Conservation (phyloP, 176 grass and related monocot genomes). For the Lolium perenne region DNA sequence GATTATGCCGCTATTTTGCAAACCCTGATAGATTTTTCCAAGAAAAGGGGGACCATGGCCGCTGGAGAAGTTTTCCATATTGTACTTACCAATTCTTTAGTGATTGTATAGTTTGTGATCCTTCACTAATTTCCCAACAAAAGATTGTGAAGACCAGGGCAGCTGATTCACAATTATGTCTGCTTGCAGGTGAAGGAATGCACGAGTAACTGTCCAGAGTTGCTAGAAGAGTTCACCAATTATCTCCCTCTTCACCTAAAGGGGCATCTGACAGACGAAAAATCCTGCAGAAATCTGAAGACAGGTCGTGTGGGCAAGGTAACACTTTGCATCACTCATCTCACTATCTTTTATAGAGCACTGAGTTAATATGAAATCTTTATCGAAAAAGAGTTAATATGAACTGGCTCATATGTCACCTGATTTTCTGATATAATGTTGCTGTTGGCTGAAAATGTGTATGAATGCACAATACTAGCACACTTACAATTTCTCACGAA, state of each 20-base stretch:
- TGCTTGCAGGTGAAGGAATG: constrained; percentile 25
- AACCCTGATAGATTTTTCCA: not conserved
- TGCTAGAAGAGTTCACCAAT: constrained; percentile 32
- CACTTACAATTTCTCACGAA: not conserved
- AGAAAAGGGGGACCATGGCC: not conserved
- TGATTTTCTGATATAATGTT: not conserved
- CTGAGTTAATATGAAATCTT: not conserved
- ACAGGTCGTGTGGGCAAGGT: not conserved
- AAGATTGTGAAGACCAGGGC: not conserved
- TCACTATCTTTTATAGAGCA: not conserved
- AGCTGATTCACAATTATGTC: constrained; percentile 5
- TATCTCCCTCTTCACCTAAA: constrained; percentile 7
- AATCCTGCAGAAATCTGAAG: not conserved
- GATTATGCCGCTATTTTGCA: not conserved
- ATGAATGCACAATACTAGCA: not conserved
- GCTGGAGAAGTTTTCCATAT: not conserved
- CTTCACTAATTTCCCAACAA: not conserved
- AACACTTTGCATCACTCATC: not conserved
- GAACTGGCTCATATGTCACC: not conserved
- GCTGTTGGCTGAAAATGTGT: not conserved
- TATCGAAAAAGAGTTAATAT: not conserved
- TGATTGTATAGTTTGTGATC: constrained; percentile 1
- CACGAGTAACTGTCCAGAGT: not conserved
- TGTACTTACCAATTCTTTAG: constrained; percentile 19
- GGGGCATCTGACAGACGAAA: not conserved